Base-by-base conservation (phyloP, 2,329 filamentous ascomycete species). In the Pseudogymnoascus sp. region DNA sequence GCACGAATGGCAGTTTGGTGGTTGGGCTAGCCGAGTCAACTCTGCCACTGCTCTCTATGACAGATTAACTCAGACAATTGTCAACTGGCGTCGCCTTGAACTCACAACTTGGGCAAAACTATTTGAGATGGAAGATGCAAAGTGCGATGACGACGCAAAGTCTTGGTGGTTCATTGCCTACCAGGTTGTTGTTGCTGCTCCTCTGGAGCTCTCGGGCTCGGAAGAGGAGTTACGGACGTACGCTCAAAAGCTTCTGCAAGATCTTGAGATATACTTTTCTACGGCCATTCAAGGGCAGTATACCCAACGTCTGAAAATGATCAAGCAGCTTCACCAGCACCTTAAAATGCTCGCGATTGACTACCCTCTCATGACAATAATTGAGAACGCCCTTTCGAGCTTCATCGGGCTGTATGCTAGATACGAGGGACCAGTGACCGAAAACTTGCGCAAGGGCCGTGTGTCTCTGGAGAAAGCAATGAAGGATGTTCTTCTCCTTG, bases 161-260 rank as follows among this genome's bases (percentile, higher is more conserved):
- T 88, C 89, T 13, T 99, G 94, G 94, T 99, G 92, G 88, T 99
- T 97, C 69, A 83, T 97, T 64, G 92, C 93, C 0, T 99, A 97
- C 70, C 91, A 97, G 74, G 91, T 88, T 4, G 84, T 96, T 42
- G 83, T 99, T 67, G 88, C 86, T 66, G 88, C 86, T 2, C 89
- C 92, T 0, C 79, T 90, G 61, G 82, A 84, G 17, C 81, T 93
- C 64, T 78, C 83, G 0, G 80, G 84, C 62, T 80, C 82, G 25
- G 80, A 79, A 1, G 75, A 82, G 21, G 82, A 86, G 55, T 75
- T 95, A 63, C 77, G 79, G 36, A 74, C 77, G 13, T 91, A 96
- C 72, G 81, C 84, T 0, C 80, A 82, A 63, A 84, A 85, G 58
- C 80, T 97, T 7, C 79, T 96, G n/a, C 82, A 83, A 66, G 91